Evolutionary conservation across 257 asterid genomes (phyloP).

Genomic region (Plantago major): DNA sequence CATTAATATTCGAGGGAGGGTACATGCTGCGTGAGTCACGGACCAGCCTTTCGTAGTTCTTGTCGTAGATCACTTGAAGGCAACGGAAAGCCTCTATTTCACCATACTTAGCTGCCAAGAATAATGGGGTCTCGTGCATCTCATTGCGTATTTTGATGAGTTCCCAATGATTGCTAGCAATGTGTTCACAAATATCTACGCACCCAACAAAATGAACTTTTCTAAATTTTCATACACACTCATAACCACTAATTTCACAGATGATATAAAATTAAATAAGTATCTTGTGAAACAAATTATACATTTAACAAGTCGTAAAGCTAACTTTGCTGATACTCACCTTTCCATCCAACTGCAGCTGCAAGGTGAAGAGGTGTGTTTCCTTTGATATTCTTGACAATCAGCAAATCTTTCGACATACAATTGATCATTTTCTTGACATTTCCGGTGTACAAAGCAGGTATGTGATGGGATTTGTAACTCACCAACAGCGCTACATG

Average conservation of each 20-base stretch:
- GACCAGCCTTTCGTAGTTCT: no score
- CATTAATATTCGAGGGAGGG: no score
- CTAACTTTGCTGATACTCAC: no score
- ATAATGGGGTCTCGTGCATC: slow-evolving; percentile 44
- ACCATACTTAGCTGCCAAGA: slow-evolving; percentile 37
- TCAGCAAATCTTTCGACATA: slow-evolving; percentile 1
- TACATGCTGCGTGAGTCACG: no score
- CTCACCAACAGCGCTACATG: slow-evolving; percentile 33
- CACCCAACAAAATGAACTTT: no score
- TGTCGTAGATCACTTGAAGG: slow-evolving; percentile 17
- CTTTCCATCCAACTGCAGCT: slow-evolving; percentile 38
- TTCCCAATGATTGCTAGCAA: slow-evolving; percentile 5
- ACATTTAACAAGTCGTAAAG: no score
- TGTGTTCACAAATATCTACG: slow-evolving; percentile 8
- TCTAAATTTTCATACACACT: no score
- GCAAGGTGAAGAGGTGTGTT: slow-evolving; percentile 54
- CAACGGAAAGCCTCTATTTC: slow-evolving; percentile 21
- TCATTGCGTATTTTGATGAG: slow-evolving; percentile 27
- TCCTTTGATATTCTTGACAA: slow-evolving; percentile 22
- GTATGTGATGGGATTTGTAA: slow-evolving; percentile 9
- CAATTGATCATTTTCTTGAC: slow-evolving; percentile 5
- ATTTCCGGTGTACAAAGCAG: no score
- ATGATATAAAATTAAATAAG: no score
- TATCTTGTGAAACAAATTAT: no score
- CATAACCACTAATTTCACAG: no score